Conservation (phyloP, 1,139 yeast species). For the Ogataea hybrid region DNA sequence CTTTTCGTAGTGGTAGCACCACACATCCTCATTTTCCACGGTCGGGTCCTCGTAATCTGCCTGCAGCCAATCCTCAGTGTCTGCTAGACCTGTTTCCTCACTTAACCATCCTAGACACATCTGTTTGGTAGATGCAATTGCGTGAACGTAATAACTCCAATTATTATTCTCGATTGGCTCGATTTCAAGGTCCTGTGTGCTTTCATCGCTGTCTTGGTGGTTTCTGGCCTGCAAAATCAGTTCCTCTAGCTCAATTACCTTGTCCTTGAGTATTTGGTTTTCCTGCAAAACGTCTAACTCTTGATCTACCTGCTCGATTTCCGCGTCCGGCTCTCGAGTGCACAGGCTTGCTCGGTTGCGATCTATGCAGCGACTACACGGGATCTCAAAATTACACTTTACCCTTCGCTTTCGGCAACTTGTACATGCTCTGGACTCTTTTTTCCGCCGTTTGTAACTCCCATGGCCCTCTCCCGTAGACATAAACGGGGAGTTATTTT, state of each 20-base stretch:
- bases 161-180: neutral
- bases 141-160: neutral
- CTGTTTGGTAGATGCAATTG: neutral
- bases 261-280: conserved; percentile 27
- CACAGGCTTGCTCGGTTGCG: conserved; percentile 31
- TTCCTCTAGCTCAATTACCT: conserved; percentile 26
- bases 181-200: too few species aligned
- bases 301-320: conserved; percentile 22
- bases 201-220: too few species aligned
- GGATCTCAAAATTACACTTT: conserved; percentile 35
- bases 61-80: conserved; percentile 29
- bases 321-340: conserved; percentile 27
- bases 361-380: conserved; percentile 34
- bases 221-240: conserved; percentile 9
- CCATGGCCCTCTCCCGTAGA: neutral
- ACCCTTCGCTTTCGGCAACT: conserved; percentile 33
- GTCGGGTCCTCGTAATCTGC: conserved; percentile 3
- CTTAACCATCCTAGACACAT: neutral
- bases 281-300: conserved; percentile 27
- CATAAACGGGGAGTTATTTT: neutral
- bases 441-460: neutral
- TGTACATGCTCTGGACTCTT: conserved; percentile 29
- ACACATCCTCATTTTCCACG: conserved; percentile 22
- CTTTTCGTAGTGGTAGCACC: conserved; percentile 26
- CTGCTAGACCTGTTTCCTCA: neutral